Base-by-base conservation (phyloP, 2,329 filamentous ascomycete genomes). In the Exophiala oligosperma region DNA sequence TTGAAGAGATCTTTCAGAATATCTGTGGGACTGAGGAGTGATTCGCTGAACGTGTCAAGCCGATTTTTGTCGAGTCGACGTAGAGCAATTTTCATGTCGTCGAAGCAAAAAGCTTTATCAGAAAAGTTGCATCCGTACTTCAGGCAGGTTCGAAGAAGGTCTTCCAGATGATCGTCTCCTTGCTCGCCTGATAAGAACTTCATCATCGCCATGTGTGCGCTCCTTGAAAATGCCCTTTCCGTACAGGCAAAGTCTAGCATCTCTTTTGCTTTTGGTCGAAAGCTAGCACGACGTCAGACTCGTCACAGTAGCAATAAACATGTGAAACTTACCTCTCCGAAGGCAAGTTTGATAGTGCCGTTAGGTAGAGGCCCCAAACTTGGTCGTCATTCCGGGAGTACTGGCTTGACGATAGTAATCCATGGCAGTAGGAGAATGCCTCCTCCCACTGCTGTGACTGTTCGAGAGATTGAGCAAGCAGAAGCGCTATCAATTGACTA, bases 381-480 rank as follows among this genome's bases (percentile, higher is more conserved):
- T 68, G 71, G 73, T 77, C 79, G 54, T 79, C 76, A 63, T 78
- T 73, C 54, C 71, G 70, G 66, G 74, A 73, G 55, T 72, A 70
- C 2, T 72, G 60, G 24, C 59, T 49, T 12, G 70, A 66, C 53
- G 79, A 68, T 17, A 78, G 59, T 17, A 78, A 59, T 17, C 63
- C 60, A 52, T 70, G 72, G 21, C 73, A 70, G 52, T 72, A 74
- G n/a, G 67, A 63, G 37, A 74, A 61, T 3, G 69, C 71, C 37
- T 75, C 69, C 32, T 72, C 55, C 76, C 76, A 79, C 57, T 73
- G 66, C 12, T 71, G 67, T 5, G 70, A 70, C 26, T 70, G 67
- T 49, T 73, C 71, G 50, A 79, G 63, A 23, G 69, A 60, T 4
- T 69, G 68, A n/a, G 70, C 60, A 4, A 77, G 65, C 60, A 78